Evolutionary conservation across 1,284 basidiomycete genomes (phyloP).

Genomic region (Entoloma clypeatum): DNA sequence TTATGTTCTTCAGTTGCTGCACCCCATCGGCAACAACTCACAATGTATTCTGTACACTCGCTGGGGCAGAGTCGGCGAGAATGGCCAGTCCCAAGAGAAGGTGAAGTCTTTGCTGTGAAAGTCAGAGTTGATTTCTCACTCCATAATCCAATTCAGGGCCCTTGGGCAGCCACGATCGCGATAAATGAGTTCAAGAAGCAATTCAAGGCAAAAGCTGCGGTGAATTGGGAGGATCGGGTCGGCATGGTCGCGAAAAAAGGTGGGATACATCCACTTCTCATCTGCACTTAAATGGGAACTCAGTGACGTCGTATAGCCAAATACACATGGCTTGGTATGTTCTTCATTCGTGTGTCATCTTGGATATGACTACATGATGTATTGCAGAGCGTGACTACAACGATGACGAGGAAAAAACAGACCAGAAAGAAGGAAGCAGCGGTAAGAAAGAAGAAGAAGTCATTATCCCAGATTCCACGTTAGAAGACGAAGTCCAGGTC

Average conservation of each 20-base stretch:
- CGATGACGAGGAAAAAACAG: constrained; percentile 41
- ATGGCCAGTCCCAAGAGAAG: constrained; percentile 48
- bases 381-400: constrained; percentile 49
- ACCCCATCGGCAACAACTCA: constrained; percentile 41
- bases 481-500: constrained; percentile 48
- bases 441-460: constrained; percentile 40
- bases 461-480: constrained; percentile 44
- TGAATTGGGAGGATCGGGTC: constrained; percentile 48
- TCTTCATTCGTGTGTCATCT: neutral
- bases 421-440: constrained; percentile 31
- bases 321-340: constrained; percentile 56
- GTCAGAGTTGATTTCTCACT: neutral
- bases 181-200: constrained; percentile 57
- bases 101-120: constrained; percentile 24
- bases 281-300: constrained; percentile 1
- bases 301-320: constrained; percentile 39
- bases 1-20: constrained; percentile 61
- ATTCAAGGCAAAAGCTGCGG: constrained; percentile 53
- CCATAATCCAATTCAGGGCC: constrained; percentile 26
- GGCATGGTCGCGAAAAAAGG: constrained; percentile 55
- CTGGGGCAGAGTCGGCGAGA: constrained; percentile 62
- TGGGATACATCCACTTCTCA: constrained; percentile 16
- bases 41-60: constrained; percentile 47
- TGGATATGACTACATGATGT: neutral
- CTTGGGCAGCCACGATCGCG: constrained; percentile 32